Evolutionary conservation across 768 basidiomycete genomes (phyloP), one percentile per base, ranked within the genome.

Genomic region (Tulasnella sp.): DNA sequence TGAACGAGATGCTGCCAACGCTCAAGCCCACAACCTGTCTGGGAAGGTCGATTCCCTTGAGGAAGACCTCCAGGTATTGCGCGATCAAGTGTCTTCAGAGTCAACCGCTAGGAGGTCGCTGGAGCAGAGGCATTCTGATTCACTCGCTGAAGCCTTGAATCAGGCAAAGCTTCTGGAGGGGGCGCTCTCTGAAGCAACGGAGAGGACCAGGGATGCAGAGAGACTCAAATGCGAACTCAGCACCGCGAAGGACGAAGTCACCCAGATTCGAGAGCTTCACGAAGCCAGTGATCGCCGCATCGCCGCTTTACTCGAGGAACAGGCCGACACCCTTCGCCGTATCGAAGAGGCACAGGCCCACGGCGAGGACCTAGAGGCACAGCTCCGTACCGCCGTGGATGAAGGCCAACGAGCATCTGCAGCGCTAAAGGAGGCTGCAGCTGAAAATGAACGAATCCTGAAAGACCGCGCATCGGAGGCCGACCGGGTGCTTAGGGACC

Each of bases 361-460:
- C 14, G 92, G 93, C 20, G 44, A 42, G 69, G 90, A 95, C 84
- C 84, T 96, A 74, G 93, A 96, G 85, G 87, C 88, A 20, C 93
- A 96, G 84, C 92, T 96, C 73, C 89, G 90, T 80, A 90, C 88
- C 1, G 91, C 94, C 24, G 88, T 93, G 42, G 85, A 89, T 28
- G 96, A 96, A 86, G 91, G 93, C 82, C 91, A 91, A 20, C 90
- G 93, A 9, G 91, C 94, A 41, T 89, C 92, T 80, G 87, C 87
- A 76, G 92, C 93, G 64, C 86, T 96, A 75, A 89, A 88, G 81
- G 90, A 93, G 80, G 92, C 93, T 2, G 89, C 91, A 60, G 86
- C 85, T 82, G 96, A 98, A 86, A 95, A 95, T 86, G 96, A 97
- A 79, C 87, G 92, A 31, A 87, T 95, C 22, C 86, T 96, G 80